Conservation (phyloP, 257 asterid genomes). For the Prunella vulgaris region DNA sequence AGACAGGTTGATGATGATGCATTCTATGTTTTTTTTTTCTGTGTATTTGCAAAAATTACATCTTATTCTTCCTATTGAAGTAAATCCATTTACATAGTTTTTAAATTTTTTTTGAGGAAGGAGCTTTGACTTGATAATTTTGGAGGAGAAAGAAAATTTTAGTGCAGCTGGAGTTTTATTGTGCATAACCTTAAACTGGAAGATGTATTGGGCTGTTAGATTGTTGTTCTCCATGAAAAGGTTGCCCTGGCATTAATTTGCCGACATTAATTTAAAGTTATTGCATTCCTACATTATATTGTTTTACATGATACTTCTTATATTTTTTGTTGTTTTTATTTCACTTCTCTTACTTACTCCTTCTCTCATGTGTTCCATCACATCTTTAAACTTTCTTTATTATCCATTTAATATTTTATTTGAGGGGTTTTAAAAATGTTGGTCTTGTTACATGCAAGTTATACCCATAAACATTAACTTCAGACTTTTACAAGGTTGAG, state of each 20-base stretch:
- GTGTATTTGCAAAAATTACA: not conserved
- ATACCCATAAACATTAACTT: not conserved
- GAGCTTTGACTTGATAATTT: not conserved
- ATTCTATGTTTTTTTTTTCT: not conserved
- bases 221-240: not conserved
- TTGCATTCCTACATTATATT: constrained; percentile 1
- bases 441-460: not conserved
- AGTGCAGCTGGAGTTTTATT: not conserved
- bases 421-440: not conserved
- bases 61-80: not conserved
- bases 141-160: not conserved
- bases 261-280: not conserved
- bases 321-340: not conserved
- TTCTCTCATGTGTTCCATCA: not conserved
- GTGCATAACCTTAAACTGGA: not conserved
- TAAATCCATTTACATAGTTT: not conserved
- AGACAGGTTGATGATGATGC: not conserved
- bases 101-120: not conserved
- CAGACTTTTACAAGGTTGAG: not conserved
- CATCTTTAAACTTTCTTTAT: not conserved
- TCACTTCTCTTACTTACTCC: not conserved
- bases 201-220: not conserved
- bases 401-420: not conserved
- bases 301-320: not conserved
- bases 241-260: not conserved